phyloP scores from a whole-genome alignment of 768 basidiomycete genomes.

The Calvatia gigantea region DNA sequence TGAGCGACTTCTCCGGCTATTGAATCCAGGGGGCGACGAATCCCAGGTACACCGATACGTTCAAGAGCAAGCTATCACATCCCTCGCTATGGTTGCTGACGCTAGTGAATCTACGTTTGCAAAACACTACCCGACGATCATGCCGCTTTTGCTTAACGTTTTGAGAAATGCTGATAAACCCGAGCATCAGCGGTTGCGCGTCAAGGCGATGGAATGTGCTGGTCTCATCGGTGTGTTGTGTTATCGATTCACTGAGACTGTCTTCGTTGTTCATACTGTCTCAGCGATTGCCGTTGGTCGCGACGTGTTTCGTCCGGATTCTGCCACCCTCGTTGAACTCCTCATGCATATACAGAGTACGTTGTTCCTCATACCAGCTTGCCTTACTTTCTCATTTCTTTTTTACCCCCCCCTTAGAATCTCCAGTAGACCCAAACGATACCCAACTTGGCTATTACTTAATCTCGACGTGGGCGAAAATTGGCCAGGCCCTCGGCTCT shows the following conservation, averaged over 20 bases:
- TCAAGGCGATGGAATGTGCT: constrained; percentile 91
- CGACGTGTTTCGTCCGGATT: constrained; percentile 74
- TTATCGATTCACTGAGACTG: not conserved
- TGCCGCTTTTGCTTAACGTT: constrained; percentile 78
- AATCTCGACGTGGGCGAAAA: constrained; percentile 85
- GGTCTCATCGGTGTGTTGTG: constrained; percentile 78
- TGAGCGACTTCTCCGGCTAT: constrained; percentile 61
- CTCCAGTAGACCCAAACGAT: constrained; percentile 66
- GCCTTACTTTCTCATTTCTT: not conserved
- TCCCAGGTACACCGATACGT: constrained; percentile 56
- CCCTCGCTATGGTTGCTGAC: constrained; percentile 86
- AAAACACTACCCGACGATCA: constrained; percentile 76
- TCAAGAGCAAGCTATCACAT: constrained; percentile 86
- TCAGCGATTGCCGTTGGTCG: constrained; percentile 84
- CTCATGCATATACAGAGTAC: constrained; percentile 77
- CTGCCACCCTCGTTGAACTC: constrained; percentile 64
- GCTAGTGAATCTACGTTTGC: constrained; percentile 77
- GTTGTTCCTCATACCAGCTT: constrained; percentile 18
- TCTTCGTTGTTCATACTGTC: not conserved
- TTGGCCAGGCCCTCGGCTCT: constrained; percentile 79
- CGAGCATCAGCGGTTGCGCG: constrained; percentile 64
- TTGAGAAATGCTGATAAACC: constrained; percentile 66
- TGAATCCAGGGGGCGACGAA: constrained; percentile 50
- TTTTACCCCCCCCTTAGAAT: constrained; percentile 36
- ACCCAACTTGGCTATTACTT: constrained; percentile 72